Percentiles rank a stretch among this genome's conserved stretches.
Evolutionary conservation across 2,329 filamentous ascomycete genomes (phyloP).

Genomic region (Botrytis porri): DNA sequence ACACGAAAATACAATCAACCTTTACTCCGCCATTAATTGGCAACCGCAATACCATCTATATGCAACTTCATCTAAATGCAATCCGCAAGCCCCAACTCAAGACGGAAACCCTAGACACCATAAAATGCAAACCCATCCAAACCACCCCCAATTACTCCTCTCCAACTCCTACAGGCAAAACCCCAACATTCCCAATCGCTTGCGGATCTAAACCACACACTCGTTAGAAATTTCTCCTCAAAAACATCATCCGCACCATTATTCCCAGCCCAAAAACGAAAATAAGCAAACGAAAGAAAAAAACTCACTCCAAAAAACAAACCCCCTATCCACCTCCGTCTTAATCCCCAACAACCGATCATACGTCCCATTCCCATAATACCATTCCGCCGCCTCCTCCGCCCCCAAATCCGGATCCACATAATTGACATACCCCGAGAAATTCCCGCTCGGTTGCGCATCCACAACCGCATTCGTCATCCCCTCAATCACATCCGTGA

Average conservation of each 20-base stretch:
- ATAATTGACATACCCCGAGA: constrained; percentile 32
- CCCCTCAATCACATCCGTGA: constrained; percentile 22
- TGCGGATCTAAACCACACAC: neutral
- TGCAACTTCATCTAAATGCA: neutral
- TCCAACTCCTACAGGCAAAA: neutral
- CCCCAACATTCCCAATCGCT: constrained; percentile 23
- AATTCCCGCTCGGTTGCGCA: constrained; percentile 32
- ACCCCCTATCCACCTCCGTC: constrained; percentile 24
- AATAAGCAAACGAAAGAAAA: too few relatives aligned
- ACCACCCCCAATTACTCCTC: neutral
- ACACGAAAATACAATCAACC: neutral
- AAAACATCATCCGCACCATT: too few relatives aligned
- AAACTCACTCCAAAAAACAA: constrained; percentile 29
- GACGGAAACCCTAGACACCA: neutral
- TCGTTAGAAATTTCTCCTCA: neutral
- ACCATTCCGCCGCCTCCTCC: constrained; percentile 22
- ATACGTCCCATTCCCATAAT: constrained; percentile 31
- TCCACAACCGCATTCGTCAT: constrained; percentile 26
- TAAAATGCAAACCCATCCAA: neutral
- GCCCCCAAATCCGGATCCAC: constrained; percentile 28
- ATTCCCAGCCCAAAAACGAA: neutral
- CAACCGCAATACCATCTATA: neutral
- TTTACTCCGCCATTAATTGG: neutral
- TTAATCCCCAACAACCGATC: constrained; percentile 29
- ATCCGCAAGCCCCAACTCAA: neutral